These are phyloP conservation scores for Cymbopogon flexuosus DNA, from an alignment of 202 grass and related monocot genomes.

Conservation along the genomic window DNA sequence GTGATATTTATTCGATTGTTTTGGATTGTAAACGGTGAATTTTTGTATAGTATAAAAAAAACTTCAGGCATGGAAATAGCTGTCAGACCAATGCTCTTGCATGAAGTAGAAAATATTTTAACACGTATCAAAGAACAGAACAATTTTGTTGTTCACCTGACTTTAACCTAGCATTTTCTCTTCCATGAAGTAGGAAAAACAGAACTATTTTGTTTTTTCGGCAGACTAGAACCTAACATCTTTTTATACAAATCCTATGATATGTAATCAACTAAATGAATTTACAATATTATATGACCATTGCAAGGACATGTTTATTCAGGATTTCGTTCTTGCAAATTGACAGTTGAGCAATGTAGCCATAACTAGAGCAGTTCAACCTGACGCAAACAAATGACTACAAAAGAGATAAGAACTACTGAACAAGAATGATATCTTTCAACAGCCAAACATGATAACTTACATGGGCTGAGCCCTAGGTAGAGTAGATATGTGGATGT, in stretches of 20 bases:
- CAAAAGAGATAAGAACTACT: neutral
- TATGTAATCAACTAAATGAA: neutral
- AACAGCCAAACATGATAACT: slow-evolving; percentile 29
- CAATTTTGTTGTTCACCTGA: neutral
- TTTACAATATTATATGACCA: neutral
- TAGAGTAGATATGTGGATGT: slow-evolving; percentile 86
- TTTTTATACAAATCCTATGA: neutral
- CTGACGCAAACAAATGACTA: neutral
- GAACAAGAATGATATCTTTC: neutral
- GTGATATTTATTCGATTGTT: neutral
- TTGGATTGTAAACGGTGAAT: neutral
- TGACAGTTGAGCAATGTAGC: neutral
- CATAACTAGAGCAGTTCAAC: neutral
- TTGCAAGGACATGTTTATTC: neutral
- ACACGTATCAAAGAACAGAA: neutral
- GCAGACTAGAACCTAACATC: neutral
- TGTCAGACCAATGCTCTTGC: neutral
- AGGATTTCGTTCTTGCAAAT: neutral
- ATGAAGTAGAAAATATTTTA: neutral
- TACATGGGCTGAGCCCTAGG: slow-evolving; percentile 91
- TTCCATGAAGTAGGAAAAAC: neutral
- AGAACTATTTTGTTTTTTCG: neutral
- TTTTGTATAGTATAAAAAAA: neutral
- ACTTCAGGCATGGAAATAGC: neutral
- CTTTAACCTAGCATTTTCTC: neutral